Conservation (phyloP, 805 yeast species). For the Komagataella mondaviorum region DNA sequence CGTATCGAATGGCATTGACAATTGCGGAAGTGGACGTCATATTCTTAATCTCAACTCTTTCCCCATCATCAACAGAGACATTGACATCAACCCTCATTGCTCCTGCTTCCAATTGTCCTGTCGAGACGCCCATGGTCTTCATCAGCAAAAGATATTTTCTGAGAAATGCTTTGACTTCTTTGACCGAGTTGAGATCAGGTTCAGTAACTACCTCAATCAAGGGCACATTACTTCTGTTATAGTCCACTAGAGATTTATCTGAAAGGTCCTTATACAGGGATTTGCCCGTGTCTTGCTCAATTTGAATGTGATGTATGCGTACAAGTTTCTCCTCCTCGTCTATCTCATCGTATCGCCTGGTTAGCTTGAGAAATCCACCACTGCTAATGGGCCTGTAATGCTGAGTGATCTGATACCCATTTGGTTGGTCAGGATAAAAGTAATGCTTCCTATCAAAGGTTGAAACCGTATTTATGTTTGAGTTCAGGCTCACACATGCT, state of each 20-base stretch:
- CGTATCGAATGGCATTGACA: constrained; percentile 58
- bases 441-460: constrained; percentile 91
- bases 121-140: constrained; percentile 55
- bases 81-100: constrained; percentile 94
- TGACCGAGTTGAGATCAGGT: constrained; percentile 64
- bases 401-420: constrained; percentile 94
- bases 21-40: constrained; percentile 77
- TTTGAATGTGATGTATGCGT: constrained; percentile 65
- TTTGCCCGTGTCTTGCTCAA: constrained; percentile 93
- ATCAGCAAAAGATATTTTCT: constrained; percentile 68
- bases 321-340: constrained; percentile 30
- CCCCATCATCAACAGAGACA: constrained; percentile 59
- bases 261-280: constrained; percentile 37
- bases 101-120: constrained; percentile 90
- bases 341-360: constrained; percentile 38
- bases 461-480: constrained; percentile 40
- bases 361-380: constrained; percentile 44
- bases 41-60: constrained; percentile 82
- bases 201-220: constrained; percentile 83
- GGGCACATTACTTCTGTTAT: constrained; percentile 77
- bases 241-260: constrained; percentile 42
- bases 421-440: constrained; percentile 92
- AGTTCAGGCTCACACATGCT: constrained; percentile 58
- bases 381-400: constrained; percentile 67
- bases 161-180: constrained; percentile 65